Conservation (phyloP, 768 basidiomycete species). For the Trametes elegans region DNA sequence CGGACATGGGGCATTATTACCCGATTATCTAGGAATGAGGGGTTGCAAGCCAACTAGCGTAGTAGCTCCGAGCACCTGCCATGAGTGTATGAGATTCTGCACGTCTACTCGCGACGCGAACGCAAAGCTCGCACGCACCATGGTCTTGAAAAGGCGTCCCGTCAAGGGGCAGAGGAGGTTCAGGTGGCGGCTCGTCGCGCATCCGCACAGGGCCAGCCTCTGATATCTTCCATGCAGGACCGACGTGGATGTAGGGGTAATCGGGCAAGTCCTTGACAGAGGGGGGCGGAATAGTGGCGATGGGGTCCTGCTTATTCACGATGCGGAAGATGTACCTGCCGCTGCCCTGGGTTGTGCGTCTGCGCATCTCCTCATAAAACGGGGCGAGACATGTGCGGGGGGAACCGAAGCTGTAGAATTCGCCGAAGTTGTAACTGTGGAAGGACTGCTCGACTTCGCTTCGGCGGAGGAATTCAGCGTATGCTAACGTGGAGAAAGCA, state of each 20-base stretch:
- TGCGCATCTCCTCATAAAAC: neutral
- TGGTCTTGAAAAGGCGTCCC: neutral
- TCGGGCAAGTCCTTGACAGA: neutral
- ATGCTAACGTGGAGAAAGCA: constrained; percentile 3
- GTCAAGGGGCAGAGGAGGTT: neutral
- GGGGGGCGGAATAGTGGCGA: neutral
- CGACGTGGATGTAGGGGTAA: constrained; percentile 9
- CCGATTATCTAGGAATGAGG: neutral
- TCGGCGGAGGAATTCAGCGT: constrained; percentile 13
- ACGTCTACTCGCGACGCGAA: too few relatives aligned
- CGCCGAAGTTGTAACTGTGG: constrained; percentile 1
- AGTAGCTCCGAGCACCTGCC: neutral
- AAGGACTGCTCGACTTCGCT: neutral
- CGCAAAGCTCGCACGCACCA: neutral
- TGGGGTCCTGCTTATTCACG: constrained; percentile 11
- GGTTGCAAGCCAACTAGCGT: constrained; percentile 2
- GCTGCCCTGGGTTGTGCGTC: neutral
- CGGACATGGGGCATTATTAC: too few relatives aligned
- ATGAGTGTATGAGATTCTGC: neutral
- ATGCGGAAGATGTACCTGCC: constrained; percentile 11
- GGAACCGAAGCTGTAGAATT: constrained; percentile 1
- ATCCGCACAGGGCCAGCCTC: neutral
- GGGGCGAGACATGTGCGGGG: constrained; percentile 5
- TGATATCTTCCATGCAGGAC: constrained; percentile 1
- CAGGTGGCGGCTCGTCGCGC: constrained; percentile 1